Evolutionary conservation across 768 basidiomycete species (phyloP), one percentile per base, ranked within the genome.

Genomic region (Cystofilobasidium macerans): DNA sequence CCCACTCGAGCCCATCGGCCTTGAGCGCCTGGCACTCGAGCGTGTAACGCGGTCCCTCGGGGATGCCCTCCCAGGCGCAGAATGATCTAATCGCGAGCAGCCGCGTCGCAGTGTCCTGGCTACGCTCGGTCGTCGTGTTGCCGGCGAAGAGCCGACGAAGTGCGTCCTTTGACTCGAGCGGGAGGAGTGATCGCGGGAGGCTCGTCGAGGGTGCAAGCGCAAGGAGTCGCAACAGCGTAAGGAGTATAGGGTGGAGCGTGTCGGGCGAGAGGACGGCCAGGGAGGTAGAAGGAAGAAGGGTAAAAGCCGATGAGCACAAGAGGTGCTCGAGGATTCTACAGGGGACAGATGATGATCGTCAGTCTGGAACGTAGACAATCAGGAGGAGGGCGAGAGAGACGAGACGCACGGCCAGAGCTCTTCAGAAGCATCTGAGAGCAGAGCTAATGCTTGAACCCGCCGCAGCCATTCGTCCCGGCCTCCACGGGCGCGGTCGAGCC

Each of bases 21-120:
- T 83, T 80, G 1, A 93, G 75, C 5, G 83, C 74, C 43, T 81
- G 74, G 26, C 75, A 77, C 75, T 90, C 89, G 65, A 88, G 72
- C 60, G 81, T 81, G 38, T 82, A 81, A 35, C 88, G 82, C 69
- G 87, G 86, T 0, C 78, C 81, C 75, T 94, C 89, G 22, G 59
- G 53, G 32, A 67, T 38, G 20, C 59, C 59, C n/a, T 59, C 60
- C 16, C 53, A 54, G 20, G 57, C 40, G 18, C 87, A 82, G 75
- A 90, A 89, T 72, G 88, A 88, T 13, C 83, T 81, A 28, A 90
- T 85, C 9, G 89, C 84, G 12, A 95, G 78, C 28, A 86, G 78
- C 8, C 74, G 67, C 18, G 70, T 71, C 7, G 69, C 69, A 26
- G 67, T 57, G 62, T 70, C 64, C 14, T 2, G 14, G 7, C 28